Conservation (phyloP, 2,329 filamentous ascomycete species). For the Calonectria ilicicola region DNA sequence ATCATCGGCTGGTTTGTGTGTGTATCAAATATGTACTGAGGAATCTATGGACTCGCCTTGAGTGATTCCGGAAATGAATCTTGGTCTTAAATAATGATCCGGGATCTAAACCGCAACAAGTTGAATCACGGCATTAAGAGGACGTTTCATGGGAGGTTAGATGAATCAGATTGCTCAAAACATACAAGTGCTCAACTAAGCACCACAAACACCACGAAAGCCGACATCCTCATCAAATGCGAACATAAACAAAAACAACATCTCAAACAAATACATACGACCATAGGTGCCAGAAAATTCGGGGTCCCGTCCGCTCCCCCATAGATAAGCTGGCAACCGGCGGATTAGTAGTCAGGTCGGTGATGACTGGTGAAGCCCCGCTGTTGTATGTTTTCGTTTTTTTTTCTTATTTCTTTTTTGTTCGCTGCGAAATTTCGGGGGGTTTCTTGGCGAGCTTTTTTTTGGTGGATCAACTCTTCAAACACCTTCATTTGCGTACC, state of each 20-base stretch:
- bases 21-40: not conserved
- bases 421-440: not conserved
- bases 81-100: no score
- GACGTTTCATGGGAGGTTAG: not conserved
- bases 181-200: not conserved
- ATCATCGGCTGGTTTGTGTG: no score
- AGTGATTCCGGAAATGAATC: no score
- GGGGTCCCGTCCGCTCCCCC: not conserved
- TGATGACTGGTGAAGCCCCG: not conserved
- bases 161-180: not conserved
- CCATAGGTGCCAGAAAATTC: not conserved
- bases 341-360: not conserved
- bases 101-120: not conserved
- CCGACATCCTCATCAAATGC: not conserved
- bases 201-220: not conserved
- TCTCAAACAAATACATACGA: not conserved
- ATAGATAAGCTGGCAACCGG: slow-evolving; percentile 1
- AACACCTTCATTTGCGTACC: not conserved
- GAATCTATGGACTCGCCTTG: no score
- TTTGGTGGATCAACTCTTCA: not conserved
- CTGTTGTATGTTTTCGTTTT: not conserved
- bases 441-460: not conserved
- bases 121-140: not conserved
- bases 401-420: not conserved
- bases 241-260: not conserved